A percentile compares a stretch with the other conserved stretches of the same genome.
Conservation (phyloP, 495 filamentous ascomycete genomes). For the Astrothelium macrocarpum region DNA sequence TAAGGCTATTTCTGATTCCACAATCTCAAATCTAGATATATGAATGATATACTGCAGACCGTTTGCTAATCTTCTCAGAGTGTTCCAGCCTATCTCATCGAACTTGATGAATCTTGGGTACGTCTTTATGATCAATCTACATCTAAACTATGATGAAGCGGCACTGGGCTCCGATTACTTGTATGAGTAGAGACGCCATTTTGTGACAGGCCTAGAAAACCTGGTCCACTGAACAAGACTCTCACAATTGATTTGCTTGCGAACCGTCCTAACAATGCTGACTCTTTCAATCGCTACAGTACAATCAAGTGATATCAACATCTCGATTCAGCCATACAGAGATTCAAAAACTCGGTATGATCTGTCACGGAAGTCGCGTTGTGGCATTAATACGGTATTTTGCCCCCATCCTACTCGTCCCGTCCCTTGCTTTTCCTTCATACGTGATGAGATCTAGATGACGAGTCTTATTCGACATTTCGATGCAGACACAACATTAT, state of each 20-base stretch:
- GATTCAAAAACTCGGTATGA: too few relatives aligned
- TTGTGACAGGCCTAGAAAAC: conserved; percentile 99
- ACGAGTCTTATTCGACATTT: conserved; percentile 78
- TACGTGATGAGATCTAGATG: conserved; percentile 69
- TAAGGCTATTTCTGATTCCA: conserved; percentile 82
- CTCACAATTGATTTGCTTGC: background rate
- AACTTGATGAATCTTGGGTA: conserved; percentile 15
- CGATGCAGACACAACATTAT: conserved; percentile 65
- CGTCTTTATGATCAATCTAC: conserved; percentile 11
- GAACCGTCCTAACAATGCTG: background rate
- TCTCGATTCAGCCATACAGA: too few relatives aligned
- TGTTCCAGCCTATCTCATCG: background rate
- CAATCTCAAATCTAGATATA: background rate
- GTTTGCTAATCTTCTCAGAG: conserved; percentile 1
- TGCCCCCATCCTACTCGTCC: background rate
- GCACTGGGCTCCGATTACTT: conserved; percentile 98
- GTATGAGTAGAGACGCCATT: conserved; percentile 79
- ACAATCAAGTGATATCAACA: background rate
- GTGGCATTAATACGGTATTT: conserved; percentile 5
- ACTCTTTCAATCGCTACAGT: background rate
- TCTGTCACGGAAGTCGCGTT: too few relatives aligned
- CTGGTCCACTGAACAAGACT: conserved; percentile 82
- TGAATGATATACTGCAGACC: background rate
- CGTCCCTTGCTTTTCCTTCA: conserved; percentile 9
- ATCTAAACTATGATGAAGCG: conserved; percentile 68